A percentile compares a stretch with the other conserved stretches of the same genome.
These are phyloP conservation scores for Hypoxylon sp. DNA, from an alignment of 2,329 filamentous ascomycete genomes.

Conservation along the genomic window DNA sequence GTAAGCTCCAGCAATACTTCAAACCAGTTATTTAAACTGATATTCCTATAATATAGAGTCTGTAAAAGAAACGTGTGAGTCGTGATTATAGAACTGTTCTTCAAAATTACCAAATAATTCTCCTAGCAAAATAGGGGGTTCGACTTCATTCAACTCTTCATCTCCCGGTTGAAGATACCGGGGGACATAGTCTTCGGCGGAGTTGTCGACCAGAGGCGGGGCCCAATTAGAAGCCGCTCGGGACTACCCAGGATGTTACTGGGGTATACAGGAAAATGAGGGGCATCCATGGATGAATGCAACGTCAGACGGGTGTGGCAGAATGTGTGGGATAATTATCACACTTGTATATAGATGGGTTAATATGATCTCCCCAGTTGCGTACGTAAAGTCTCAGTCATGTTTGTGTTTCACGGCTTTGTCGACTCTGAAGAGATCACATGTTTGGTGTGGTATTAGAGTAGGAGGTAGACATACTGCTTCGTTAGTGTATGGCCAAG, in stretches of 20 bases:
- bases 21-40: not conserved
- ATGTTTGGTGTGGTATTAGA: slow-evolving; percentile 14
- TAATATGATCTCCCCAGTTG: slow-evolving; percentile 8
- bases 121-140: not conserved
- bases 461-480: not conserved
- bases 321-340: not conserved
- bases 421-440: slow-evolving; percentile 12
- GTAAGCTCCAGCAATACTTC: slow-evolving; percentile 24
- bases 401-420: slow-evolving; percentile 11
- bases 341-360: not conserved
- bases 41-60: not conserved
- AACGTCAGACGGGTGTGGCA: slow-evolving; percentile 20
- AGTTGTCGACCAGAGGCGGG: slow-evolving; percentile 21
- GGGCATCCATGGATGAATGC: slow-evolving; percentile 38
- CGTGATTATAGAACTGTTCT: not conserved
- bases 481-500: slow-evolving; percentile 28
- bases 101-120: not conserved
- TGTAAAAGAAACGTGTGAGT: not conserved
- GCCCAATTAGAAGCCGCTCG: slow-evolving; percentile 18
- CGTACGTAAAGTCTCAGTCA: slow-evolving; percentile 2
- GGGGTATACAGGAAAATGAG: slow-evolving; percentile 30
- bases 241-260: slow-evolving; percentile 5
- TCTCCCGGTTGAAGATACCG: slow-evolving; percentile 36
- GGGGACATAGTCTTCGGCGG: slow-evolving; percentile 14
- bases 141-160: slow-evolving; percentile 12